phyloP scores from a whole-genome alignment of 805 yeast species.

The Ascoidea rubescens region DNA sequence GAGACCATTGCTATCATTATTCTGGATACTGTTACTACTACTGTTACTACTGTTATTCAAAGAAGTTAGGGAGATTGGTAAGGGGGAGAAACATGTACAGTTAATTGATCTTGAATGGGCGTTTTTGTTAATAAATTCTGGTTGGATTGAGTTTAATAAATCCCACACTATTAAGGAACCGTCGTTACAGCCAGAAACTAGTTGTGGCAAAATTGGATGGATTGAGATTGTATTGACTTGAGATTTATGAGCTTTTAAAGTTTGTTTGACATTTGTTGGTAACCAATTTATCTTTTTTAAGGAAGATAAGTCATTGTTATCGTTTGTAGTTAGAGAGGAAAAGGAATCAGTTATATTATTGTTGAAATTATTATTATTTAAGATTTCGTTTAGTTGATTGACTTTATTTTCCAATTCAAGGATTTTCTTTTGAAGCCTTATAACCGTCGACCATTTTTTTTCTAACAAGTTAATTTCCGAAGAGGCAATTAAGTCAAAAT shows the following conservation, averaged over 20 bases:
- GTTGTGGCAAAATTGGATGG: slow-evolving; percentile 60
- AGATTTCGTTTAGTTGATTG: slow-evolving; percentile 30
- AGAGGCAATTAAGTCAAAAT: background rate
- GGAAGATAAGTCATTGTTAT: slow-evolving; percentile 3
- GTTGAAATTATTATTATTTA: slow-evolving; percentile 13
- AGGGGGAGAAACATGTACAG: slow-evolving; percentile 40
- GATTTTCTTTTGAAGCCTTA: slow-evolving; percentile 62
- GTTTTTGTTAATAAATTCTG: slow-evolving; percentile 39
- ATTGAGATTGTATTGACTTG: slow-evolving; percentile 49
- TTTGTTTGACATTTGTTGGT: slow-evolving; percentile 33
- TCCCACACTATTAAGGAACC: slow-evolving; percentile 71
- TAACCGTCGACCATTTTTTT: slow-evolving; percentile 80
- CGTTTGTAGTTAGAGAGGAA: background rate
- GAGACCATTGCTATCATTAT: no score
- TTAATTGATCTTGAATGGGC: slow-evolving; percentile 71
- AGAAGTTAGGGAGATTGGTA: slow-evolving; percentile 11
- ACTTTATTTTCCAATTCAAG: slow-evolving; percentile 55
- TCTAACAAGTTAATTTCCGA: slow-evolving; percentile 29
- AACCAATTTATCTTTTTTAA: slow-evolving; percentile 36
- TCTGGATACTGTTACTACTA: no score
- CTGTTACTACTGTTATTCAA: no score
- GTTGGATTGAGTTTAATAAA: slow-evolving; percentile 38
- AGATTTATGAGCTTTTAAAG: slow-evolving; percentile 41
- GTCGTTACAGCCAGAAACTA: slow-evolving; percentile 56
- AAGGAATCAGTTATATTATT: slow-evolving; percentile 6